These are phyloP conservation scores for Aspergillus diversus DNA, from an alignment of 495 filamentous ascomycete genomes.

Conservation along the genomic window DNA sequence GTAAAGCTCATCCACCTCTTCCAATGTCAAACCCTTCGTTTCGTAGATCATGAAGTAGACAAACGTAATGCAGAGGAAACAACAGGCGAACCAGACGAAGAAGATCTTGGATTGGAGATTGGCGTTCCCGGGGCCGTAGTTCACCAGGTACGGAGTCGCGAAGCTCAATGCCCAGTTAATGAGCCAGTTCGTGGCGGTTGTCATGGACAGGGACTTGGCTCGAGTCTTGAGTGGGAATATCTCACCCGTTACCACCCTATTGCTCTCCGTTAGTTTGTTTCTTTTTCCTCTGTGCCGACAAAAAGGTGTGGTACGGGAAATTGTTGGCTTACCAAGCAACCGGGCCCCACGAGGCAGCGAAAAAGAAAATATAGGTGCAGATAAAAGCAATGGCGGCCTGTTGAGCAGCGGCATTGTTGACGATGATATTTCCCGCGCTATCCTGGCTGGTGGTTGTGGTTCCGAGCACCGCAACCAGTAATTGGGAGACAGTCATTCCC, in stretches of 20 bases:
- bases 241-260: constrained; percentile 73
- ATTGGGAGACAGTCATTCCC: constrained; percentile 69
- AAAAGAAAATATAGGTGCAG: constrained; percentile 82
- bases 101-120: constrained; percentile 77
- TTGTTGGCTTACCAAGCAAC: constrained; percentile 54
- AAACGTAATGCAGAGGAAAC: constrained; percentile 71
- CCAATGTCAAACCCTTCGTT: constrained; percentile 81
- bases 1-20: constrained; percentile 83
- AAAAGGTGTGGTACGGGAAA: no score
- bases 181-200: constrained; percentile 74
- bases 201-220: constrained; percentile 72
- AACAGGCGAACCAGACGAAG: constrained; percentile 79
- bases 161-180: constrained; percentile 80
- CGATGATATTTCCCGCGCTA: constrained; percentile 27
- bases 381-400: constrained; percentile 74
- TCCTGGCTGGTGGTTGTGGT: constrained; percentile 29
- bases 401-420: constrained; percentile 53
- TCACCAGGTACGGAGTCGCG: constrained; percentile 76
- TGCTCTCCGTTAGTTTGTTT: not conserved
- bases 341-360: constrained; percentile 76
- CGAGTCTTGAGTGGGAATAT: constrained; percentile 72
- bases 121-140: constrained; percentile 67
- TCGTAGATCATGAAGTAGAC: constrained; percentile 80
- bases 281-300: no score
- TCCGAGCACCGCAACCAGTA: constrained; percentile 70